Evolutionary conservation across 192 early-diverging fungal genomes (phyloP).

Genomic region (Podila horticola): DNA sequence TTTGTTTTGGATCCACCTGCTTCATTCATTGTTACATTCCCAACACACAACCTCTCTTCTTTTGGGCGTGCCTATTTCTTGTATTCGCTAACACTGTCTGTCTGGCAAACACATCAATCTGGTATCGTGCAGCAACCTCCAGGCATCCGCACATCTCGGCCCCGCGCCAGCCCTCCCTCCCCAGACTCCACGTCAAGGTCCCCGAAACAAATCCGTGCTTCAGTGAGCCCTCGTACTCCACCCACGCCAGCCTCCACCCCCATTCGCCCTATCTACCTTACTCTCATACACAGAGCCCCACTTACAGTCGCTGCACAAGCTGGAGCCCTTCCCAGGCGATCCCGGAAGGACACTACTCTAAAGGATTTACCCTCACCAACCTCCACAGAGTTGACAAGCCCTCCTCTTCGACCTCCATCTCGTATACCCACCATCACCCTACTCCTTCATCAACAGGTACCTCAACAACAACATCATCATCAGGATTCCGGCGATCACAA

Average conservation of each 20-base stretch:
- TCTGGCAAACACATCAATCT: not conserved
- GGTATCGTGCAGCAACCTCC: not conserved
- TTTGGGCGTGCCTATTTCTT: too few relatives aligned
- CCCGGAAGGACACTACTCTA: constrained; percentile 40
- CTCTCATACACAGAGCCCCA: not conserved
- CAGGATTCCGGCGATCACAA: constrained; percentile 22
- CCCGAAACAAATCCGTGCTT: constrained; percentile 16
- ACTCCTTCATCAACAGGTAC: not conserved
- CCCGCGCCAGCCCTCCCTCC: constrained; percentile 22
- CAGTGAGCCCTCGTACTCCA: not conserved
- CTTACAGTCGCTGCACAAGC: constrained; percentile 11
- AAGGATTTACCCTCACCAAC: constrained; percentile 47
- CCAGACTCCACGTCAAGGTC: constrained; percentile 27
- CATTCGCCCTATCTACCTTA: not conserved
- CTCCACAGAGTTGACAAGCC: constrained; percentile 15
- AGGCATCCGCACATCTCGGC: constrained; percentile 14
- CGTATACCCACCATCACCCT: not conserved
- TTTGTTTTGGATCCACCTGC: too few relatives aligned
- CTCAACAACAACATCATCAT: not conserved
- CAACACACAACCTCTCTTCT: too few relatives aligned
- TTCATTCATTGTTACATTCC: too few relatives aligned
- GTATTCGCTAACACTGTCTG: not conserved
- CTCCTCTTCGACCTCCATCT: not conserved
- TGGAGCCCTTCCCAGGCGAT: constrained; percentile 50
- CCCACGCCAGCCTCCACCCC: not conserved